Base-by-base conservation (phyloP, 164 flowering plant genomes). In the Saururus chinensis region DNA sequence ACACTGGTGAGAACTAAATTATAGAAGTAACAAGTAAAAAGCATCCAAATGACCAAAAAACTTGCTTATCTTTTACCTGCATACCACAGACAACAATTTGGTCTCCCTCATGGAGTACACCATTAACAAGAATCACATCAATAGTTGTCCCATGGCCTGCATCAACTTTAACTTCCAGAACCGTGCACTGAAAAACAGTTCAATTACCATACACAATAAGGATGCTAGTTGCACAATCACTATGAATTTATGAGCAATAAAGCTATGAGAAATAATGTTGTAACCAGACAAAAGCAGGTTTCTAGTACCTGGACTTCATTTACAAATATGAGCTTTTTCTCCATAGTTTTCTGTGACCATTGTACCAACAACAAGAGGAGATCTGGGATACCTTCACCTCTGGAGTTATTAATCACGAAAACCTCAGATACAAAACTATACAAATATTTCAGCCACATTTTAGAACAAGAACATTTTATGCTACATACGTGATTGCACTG, bases 311-410 rank as follows among this genome's bases (percentile, higher is more conserved):
- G 88, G 64, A 95, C 72, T 83, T 87, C 93, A 69, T 78, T 64
- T 37, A 80, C 77, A 65, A 74, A 90, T 62, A 91, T 91, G 54
- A 95, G 96, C 69, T 89, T 95, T 69, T 89, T 84, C 49, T 80
- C 81, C 99, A 91, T 95, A 16, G 89, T 95, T 74, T 83, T 95
- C 75, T 87, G 95, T 26, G 95, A 68, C 97, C 97, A 91, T 51
- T 88, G 89, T 26, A 88, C 83, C 75, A 95, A 69, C 40, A 95
- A 69, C 49, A 95, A 69, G 21, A 95, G 73, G 63, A 95, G 66
- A 77, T 95, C 97, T 30, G 99, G 99, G 49, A 95, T 81, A 17
- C 99, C 99, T 79, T 95, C 99, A 52, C 99, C 99, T 77, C 99
- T 93, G 77, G 57, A 53, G 52, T 30, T 35, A 57, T 67, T 19